These are phyloP conservation scores for Lactarius deliciosus DNA, from an alignment of 768 basidiomycete genomes.

Conservation along the genomic window DNA sequence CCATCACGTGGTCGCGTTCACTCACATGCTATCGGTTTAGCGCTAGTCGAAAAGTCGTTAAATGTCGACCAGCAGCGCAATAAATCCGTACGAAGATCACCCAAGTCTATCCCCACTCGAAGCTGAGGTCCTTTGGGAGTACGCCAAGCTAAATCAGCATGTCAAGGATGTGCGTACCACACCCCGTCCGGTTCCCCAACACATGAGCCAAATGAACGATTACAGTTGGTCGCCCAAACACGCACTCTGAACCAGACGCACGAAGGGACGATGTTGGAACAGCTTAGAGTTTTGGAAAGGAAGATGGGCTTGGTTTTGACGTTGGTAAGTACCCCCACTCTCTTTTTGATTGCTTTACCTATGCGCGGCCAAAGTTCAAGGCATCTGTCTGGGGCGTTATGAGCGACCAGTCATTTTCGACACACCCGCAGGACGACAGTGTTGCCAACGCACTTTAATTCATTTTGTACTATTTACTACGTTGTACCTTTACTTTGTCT, in stretches of 20 bases:
- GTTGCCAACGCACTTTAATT: slow-evolving; percentile 21
- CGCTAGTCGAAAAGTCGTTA: too few relatives aligned
- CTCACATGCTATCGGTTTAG: too few relatives aligned
- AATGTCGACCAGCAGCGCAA: slow-evolving; percentile 27
- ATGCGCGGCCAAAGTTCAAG: slow-evolving; percentile 65
- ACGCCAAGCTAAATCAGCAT: slow-evolving; percentile 81
- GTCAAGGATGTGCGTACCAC: slow-evolving; percentile 62
- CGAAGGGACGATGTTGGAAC: slow-evolving; percentile 71
- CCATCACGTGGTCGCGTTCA: slow-evolving; percentile 20
- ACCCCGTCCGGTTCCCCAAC: too few relatives aligned
- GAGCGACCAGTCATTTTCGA: slow-evolving; percentile 61
- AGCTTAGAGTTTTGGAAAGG: slow-evolving; percentile 79
- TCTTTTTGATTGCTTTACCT: too few relatives aligned
- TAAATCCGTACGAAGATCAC: slow-evolving; percentile 75
- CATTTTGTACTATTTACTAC: neutral
- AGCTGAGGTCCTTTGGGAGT: slow-evolving; percentile 87
- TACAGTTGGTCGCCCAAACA: slow-evolving; percentile 65
- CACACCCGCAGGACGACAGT: slow-evolving; percentile 15
- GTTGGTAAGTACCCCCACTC: slow-evolving; percentile 51
- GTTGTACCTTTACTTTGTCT: slow-evolving; percentile 17
- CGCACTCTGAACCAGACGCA: slow-evolving; percentile 70
- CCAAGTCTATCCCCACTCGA: slow-evolving; percentile 65
- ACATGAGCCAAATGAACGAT: neutral
- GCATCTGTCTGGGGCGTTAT: slow-evolving; percentile 95
- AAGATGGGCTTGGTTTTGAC: slow-evolving; percentile 97